Evolutionary conservation across 495 filamentous ascomycete species (phyloP), one percentile per base, ranked within the genome.

Genomic region (Saxophila tyrrhenica): DNA sequence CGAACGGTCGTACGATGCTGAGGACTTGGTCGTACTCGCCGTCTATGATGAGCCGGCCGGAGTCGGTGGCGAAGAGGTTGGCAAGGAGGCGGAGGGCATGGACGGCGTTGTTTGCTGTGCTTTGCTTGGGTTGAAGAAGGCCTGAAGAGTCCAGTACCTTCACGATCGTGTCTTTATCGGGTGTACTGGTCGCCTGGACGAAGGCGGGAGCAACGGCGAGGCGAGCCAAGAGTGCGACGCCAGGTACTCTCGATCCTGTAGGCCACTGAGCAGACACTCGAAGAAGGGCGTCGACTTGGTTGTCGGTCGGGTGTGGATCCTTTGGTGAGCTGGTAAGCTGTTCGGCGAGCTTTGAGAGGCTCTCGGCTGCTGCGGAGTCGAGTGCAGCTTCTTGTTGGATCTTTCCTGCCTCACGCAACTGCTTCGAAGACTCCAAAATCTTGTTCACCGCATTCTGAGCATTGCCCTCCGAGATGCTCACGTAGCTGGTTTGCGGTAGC

Each of bases 151-250:
- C 64, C 32, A 83, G 65, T 0, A 67, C 65, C 7, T 84, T 73
- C 8, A 84, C 67, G 11, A 82, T 67, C 46, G 72, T 82, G 13
- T 23, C 23, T 32, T 73, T 73, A 35, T 67, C 67, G 19, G 57
- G 48, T 1, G 62, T 54, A 23, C 73, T 67, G 74, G 71, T 24
- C 70, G 67, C 1, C 86, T 78, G 39, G 73, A 75, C 21, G 80
- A 81, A 21, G 81, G 50, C 48, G 3, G 59, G 59, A 11, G 55
- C 53, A 25, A 62, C 80, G 1, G 85, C 82, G 19, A 92, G 71
- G 35, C 91, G 76, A 20, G 91, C 87, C 1, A 96, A 75, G 17
- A 95, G 73, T 70, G 96, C 94, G 42, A 97, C 75, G 13, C 78
- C 86, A 2, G 94, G 87, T 2, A 99, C 76, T 46, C 88, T 80